Evolutionary conservation across 768 basidiomycete genomes (phyloP).

Genomic region (Leccinum pellstonianum): DNA sequence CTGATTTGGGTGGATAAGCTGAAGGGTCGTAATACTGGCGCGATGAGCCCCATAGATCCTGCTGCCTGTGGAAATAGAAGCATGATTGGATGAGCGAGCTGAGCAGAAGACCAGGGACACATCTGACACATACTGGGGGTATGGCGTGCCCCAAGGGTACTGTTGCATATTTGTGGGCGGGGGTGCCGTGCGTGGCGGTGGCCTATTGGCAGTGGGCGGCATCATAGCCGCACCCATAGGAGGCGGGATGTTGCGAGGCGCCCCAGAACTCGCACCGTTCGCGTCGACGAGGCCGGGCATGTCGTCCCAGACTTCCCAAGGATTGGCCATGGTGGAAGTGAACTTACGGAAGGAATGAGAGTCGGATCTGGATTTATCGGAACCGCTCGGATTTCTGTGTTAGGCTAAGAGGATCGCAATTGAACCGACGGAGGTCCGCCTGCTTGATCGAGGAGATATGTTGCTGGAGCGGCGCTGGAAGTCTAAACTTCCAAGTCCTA

Average conservation of each 20-base stretch:
- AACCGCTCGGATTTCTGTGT: constrained; percentile 20
- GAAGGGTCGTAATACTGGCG: not conserved
- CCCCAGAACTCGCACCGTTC: not conserved
- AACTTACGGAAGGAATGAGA: not conserved
- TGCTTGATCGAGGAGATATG: not conserved
- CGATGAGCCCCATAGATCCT: constrained; percentile 17
- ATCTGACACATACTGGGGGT: constrained; percentile 12
- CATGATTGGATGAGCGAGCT: constrained; percentile 2
- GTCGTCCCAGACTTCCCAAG: constrained; percentile 19
- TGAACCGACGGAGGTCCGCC: constrained; percentile 3
- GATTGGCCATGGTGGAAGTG: constrained; percentile 16
- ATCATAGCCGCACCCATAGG: constrained; percentile 21
- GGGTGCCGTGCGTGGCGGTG: constrained; percentile 13
- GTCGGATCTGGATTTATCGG: constrained; percentile 14
- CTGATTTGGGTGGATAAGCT: constrained; percentile 17
- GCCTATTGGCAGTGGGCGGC: constrained; percentile 4
- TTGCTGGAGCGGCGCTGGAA: not conserved
- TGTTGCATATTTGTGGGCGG: constrained; percentile 2
- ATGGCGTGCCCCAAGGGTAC: constrained; percentile 18
- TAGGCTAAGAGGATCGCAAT: constrained; percentile 9
- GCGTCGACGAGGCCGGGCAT: constrained; percentile 31
- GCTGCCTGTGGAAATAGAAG: constrained; percentile 12
- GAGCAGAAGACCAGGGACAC: not conserved
- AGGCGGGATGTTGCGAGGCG: constrained; percentile 23
- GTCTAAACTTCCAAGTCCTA: not conserved